Conservation (phyloP, 768 basidiomycete genomes). For the Pulveroboletus ravenelii region DNA sequence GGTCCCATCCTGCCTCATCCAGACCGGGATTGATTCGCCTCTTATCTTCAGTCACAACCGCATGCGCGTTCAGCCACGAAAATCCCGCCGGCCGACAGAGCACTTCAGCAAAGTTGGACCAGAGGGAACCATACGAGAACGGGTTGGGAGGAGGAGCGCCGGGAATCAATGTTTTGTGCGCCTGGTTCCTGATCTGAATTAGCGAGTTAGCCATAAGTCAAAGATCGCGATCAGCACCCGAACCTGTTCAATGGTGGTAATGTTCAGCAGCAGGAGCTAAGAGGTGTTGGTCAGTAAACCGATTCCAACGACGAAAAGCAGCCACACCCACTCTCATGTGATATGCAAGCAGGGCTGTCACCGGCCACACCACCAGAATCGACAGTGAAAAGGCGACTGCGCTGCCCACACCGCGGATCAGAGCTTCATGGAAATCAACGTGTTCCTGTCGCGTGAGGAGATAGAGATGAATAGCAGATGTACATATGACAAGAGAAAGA, state of each 20-base stretch:
- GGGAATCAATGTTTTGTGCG: constrained; percentile 64
- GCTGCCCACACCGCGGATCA: constrained; percentile 60
- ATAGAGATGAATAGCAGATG: constrained; percentile 78
- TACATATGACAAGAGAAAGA: constrained; percentile 71
- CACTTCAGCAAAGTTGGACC: constrained; percentile 67
- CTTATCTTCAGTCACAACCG: constrained; percentile 63
- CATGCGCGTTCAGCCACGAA: constrained; percentile 71
- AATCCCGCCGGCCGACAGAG: constrained; percentile 77
- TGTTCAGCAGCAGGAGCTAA: constrained; percentile 76
- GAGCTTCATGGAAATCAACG: constrained; percentile 44
- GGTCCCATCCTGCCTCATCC: constrained; percentile 29
- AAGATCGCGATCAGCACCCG: constrained; percentile 25
- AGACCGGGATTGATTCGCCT: constrained; percentile 71
- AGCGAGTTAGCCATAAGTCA: constrained; percentile 6
- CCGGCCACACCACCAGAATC: constrained; percentile 75
- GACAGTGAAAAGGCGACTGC: constrained; percentile 76
- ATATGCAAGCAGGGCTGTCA: constrained; percentile 73
- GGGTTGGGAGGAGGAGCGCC: constrained; percentile 75
- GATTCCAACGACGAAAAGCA: neutral
- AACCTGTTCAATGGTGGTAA: constrained; percentile 96
- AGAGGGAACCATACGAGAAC: constrained; percentile 77
- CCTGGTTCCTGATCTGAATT: constrained; percentile 76
- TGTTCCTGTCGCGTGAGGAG: constrained; percentile 52
- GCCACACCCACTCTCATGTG: constrained; percentile 78
- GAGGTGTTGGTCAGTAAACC: constrained; percentile 1